Evolutionary conservation across 768 basidiomycete species (phyloP), one percentile per base, ranked within the genome.

Genomic region (Calocybe gangraenosa): DNA sequence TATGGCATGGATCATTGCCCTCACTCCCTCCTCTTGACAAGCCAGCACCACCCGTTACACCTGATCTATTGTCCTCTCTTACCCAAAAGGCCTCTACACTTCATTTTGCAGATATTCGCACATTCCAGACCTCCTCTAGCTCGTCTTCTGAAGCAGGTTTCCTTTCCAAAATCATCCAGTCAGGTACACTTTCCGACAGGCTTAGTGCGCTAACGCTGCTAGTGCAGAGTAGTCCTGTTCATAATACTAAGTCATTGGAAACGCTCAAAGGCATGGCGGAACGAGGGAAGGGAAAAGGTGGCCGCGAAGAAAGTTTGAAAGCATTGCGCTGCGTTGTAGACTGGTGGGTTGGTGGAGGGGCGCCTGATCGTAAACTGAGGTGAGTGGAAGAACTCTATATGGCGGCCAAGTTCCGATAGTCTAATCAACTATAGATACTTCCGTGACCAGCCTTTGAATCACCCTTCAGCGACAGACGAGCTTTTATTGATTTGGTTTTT

Each of bases 311-410:
- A 68, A 83, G 87, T 54, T 62, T 96, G 35, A 92, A 94, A 52
- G 93, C 94, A 2, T 60, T 95, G 44, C 75, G 94, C 34, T 95
- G 93, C 50, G 74, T 99, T 47, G 84, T 90, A 23, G 95, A 98
- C 76, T 97, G 95, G 93, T 96, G 93, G 92, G 78, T 87, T 37
- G 93, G 92, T 23, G 94, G 93, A 18, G 92, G 92, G n/a, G 88
- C 83, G 15, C 90, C 92, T 0, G 71, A 76, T 47, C 72, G 90
- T 49, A 98, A 98, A 61, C 75, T 97, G 19, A 90, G 77, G 89
- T 93, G 49, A 41, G 82, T 11, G 35, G 19, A 40, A 23, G 10
- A 10, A 20, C 48, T 23, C 40, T 14, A 44, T 22, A 37, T 23
- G 2, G 19, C 36, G 15, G 21, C 22, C 13, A 23, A 42, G 13